Evolutionary conservation across 208 protist genomes (phyloP).

Genomic region (Trichomonas tenax): DNA sequence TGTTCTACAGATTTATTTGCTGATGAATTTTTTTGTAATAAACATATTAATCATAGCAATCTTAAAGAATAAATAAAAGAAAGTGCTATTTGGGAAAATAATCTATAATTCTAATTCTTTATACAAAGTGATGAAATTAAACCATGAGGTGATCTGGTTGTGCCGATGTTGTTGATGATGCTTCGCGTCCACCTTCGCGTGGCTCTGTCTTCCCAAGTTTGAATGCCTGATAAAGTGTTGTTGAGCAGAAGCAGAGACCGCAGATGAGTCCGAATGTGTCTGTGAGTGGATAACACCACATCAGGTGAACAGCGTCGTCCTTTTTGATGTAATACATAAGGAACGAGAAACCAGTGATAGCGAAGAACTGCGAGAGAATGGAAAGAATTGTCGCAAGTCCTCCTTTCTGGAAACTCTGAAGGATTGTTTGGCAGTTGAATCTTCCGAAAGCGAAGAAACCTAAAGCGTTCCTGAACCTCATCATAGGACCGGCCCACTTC

Average conservation of each 20-base stretch:
- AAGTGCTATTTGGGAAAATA: too few relatives aligned
- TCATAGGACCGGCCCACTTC: not conserved
- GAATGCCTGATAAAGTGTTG: not conserved
- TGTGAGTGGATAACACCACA: not conserved
- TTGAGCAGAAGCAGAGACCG: not conserved
- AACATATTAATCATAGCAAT: too few relatives aligned
- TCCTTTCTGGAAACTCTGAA: not conserved
- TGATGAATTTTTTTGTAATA: too few relatives aligned
- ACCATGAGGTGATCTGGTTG: too few relatives aligned
- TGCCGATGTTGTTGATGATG: too few relatives aligned
- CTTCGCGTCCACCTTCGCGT: not conserved
- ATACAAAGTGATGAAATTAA: too few relatives aligned
- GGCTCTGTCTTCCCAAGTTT: not conserved
- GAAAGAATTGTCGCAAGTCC: not conserved
- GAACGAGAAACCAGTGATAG: not conserved
- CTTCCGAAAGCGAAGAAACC: not conserved
- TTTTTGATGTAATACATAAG: not conserved
- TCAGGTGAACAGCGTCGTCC: not conserved
- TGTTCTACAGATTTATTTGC: too few relatives aligned
- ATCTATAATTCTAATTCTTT: too few relatives aligned
- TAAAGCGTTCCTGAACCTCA: not conserved
- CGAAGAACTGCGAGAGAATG: not conserved
- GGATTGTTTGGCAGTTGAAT: not conserved
- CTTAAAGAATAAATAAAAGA: too few relatives aligned
- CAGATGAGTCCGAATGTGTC: not conserved